Conservation (phyloP, 257 asterid species). For the Anisodus acutangulus region DNA sequence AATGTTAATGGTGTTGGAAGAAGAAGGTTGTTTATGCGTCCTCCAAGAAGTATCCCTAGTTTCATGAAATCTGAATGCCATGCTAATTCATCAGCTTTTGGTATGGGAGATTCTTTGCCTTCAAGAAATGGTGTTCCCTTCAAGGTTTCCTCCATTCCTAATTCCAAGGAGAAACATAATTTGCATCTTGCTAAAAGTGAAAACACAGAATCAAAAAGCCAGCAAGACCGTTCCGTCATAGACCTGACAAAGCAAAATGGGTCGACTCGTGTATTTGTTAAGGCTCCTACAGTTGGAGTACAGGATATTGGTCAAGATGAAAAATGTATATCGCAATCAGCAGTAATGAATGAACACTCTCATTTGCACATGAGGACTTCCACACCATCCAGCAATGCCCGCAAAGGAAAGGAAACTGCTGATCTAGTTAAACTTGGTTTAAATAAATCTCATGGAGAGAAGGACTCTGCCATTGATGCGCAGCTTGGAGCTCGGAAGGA, state of each 20-base stretch:
- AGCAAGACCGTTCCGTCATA: constrained; percentile 37
- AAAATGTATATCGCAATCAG: constrained; percentile 35
- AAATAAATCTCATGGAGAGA: constrained; percentile 40
- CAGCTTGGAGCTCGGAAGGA: constrained; percentile 44
- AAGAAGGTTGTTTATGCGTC: constrained; percentile 39
- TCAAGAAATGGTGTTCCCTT: constrained; percentile 44
- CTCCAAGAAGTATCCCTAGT: constrained; percentile 43
- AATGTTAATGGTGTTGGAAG: constrained; percentile 49
- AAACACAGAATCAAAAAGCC: constrained; percentile 33
- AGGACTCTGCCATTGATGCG: constrained; percentile 31
- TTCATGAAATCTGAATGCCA: constrained; percentile 39
- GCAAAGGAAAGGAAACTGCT: constrained; percentile 44
- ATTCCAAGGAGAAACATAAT: constrained; percentile 38
- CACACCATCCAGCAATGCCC: constrained; percentile 30
- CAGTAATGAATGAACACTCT: constrained; percentile 43
- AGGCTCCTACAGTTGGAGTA: constrained; percentile 35
- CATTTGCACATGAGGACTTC: constrained; percentile 37
- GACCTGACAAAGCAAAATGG: constrained; percentile 43
- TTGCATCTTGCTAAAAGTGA: constrained; percentile 36
- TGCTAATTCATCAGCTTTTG: constrained; percentile 34
- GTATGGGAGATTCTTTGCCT: constrained; percentile 43
- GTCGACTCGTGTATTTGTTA: constrained; percentile 37
- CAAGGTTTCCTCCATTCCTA: constrained; percentile 41
- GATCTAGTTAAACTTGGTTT: constrained; percentile 37
- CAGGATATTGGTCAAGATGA: constrained; percentile 40